Conservation (phyloP, 2,329 filamentous ascomycete species). For the Calonectria leucothoes region DNA sequence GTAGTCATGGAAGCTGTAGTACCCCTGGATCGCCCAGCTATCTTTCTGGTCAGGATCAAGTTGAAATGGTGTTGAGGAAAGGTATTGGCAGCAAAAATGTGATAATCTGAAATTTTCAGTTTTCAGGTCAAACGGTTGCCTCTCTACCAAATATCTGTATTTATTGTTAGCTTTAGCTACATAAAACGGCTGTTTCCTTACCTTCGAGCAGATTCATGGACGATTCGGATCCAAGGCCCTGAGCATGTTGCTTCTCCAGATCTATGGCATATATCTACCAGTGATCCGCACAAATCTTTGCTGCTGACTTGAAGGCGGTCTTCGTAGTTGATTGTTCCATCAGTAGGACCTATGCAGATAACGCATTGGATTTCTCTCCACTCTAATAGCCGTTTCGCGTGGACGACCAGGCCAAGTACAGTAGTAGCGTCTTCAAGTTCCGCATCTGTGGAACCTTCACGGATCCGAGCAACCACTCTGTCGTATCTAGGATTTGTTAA, state of each 20-base stretch:
- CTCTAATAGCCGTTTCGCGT: conserved; percentile 1
- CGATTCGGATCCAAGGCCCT: conserved; percentile 15
- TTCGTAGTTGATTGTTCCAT: not conserved
- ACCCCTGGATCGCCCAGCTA: not conserved
- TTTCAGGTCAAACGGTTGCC: not conserved
- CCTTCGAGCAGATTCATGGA: conserved; percentile 18
- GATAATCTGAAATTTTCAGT: conserved; percentile 7
- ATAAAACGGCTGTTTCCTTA: not conserved
- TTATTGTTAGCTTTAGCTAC: not conserved
- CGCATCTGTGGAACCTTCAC: not conserved
- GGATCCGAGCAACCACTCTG: not conserved
- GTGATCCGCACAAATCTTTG: conserved; percentile 23
- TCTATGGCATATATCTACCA: conserved; percentile 6
- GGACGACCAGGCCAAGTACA: conserved; percentile 10
- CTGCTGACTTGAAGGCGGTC: not conserved
- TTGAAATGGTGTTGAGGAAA: conserved; percentile 17
- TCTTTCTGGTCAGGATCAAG: not conserved
- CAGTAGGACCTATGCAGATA: conserved; percentile 19
- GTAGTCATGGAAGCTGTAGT: conserved; percentile 24
- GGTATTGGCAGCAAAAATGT: conserved; percentile 12
- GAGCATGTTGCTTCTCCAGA: not conserved
- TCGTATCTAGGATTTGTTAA: not conserved
- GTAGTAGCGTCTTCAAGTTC: not conserved
- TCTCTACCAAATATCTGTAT: conserved; percentile 15
- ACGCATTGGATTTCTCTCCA: conserved; percentile 27